These are phyloP conservation scores for Cymodocea nodosa DNA, from an alignment of 116 monocot species.

Conservation along the genomic window DNA sequence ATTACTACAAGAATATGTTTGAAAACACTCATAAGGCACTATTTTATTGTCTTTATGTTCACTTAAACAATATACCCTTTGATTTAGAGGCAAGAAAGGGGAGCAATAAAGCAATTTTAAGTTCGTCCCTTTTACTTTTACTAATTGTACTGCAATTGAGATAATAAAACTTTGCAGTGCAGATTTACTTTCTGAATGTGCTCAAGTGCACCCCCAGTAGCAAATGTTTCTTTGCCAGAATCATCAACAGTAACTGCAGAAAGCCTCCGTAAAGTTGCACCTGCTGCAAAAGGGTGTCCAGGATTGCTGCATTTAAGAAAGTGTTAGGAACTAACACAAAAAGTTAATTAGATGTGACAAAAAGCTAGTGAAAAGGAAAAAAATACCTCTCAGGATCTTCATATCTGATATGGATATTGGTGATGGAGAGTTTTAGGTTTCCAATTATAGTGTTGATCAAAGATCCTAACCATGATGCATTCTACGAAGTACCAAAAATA, in stretches of 20 bases:
- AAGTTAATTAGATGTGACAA: conserved; percentile 9
- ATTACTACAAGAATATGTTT: too few relatives aligned
- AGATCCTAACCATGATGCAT: conserved; percentile 88
- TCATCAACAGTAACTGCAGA: conserved; percentile 96
- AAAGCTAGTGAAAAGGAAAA: conserved; percentile 6
- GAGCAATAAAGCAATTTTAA: too few relatives aligned
- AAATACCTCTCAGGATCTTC: conserved; percentile 87
- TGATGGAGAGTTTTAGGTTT: conserved; percentile 92
- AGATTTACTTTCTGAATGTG: conserved; percentile 69
- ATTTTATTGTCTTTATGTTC: too few relatives aligned
- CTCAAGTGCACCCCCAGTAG: conserved; percentile 82
- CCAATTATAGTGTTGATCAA: conserved; percentile 93
- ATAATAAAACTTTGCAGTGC: too few relatives aligned
- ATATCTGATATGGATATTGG: conserved; percentile 95
- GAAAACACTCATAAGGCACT: too few relatives aligned
- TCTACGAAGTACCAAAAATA: conserved; percentile 29
- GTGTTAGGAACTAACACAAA: not conserved
- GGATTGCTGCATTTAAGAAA: conserved; percentile 65
- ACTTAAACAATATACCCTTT: too few relatives aligned
- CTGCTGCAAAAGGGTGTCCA: conserved; percentile 93
- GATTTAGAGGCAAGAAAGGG: too few relatives aligned
- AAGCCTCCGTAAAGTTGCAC: conserved; percentile 60
- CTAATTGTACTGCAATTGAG: too few relatives aligned
- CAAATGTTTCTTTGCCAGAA: conserved; percentile 88
- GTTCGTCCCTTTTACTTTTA: too few relatives aligned